Evolutionary conservation across 2,329 filamentous ascomycete species (phyloP).

Genomic region (Aspergillaceae sp.): DNA sequence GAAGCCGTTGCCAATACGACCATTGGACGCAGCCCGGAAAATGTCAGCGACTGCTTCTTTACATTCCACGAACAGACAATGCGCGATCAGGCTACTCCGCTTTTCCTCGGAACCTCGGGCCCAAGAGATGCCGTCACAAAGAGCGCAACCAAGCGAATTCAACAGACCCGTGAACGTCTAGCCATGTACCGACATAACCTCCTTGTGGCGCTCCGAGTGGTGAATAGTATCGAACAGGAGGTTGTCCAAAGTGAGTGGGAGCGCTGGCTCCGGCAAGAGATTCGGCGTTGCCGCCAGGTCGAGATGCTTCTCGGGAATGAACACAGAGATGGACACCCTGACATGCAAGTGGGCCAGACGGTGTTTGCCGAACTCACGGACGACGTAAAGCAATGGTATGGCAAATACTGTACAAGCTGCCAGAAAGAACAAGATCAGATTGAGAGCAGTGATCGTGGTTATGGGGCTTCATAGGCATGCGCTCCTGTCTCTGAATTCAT

Average conservation of each 20-base stretch:
- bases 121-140: conserved; percentile 23
- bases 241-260: conserved; percentile 85
- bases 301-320: conserved; percentile 37
- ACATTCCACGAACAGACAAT: conserved; percentile 37
- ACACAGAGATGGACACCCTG: conserved; percentile 12
- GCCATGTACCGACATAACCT: conserved; percentile 82
- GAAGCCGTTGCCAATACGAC: conserved; percentile 45
- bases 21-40: conserved; percentile 18
- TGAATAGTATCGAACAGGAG: conserved; percentile 82
- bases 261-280: conserved; percentile 79
- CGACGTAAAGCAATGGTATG: conserved; percentile 49
- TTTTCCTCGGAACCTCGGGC: conserved; percentile 20
- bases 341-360: conserved; percentile 17
- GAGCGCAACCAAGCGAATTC: conserved; percentile 50
- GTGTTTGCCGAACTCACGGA: conserved; percentile 30
- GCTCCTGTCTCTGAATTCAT: background rate
- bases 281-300: conserved; percentile 60
- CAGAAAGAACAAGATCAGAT: conserved; percentile 33
- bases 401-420: conserved; percentile 57
- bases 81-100: conserved; percentile 21
- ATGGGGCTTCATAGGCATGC: conserved; percentile 11
- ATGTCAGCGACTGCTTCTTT: conserved; percentile 33
- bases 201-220: conserved; percentile 77
- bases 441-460: conserved; percentile 13
- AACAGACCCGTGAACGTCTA: conserved; percentile 72